Evolutionary conservation across 75 land plant species (phyloP), one percentile per base, ranked within the genome.

Genomic region (Sequoiadendron giganteum): DNA sequence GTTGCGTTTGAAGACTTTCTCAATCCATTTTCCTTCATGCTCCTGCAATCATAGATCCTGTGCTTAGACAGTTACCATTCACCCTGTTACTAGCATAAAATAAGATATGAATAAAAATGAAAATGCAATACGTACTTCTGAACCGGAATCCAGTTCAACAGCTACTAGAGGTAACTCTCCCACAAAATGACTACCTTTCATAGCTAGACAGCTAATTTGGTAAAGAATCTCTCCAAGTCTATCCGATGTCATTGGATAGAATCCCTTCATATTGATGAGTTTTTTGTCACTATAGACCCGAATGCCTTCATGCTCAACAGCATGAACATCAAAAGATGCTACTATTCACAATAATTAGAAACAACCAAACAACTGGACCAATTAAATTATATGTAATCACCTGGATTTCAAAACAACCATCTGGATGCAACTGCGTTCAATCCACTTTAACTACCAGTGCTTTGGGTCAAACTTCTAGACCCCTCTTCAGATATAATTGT

Each of bases 141-240:
- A 86, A 84, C 48, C 86, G 87, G 58, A 54, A 80, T 75, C 48
- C 16, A 19, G 10, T 43, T 10, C 16, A 54, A 72, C 61, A 55
- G 58, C 68, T 49, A 32, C 13, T 21, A 47, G 68, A 30, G 95
- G 95, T 80, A 95, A 55, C 91, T 96, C 98, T 82, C 98, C 98
- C 28, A 94, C 30, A 80, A 96, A 88, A 77, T 89, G 39, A 75
- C 92, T 88, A 32, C 91, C 94, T 77, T 96, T 94, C 92, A 91
- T 91, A 49, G 95, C 94, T 87, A 95, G 89, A 89, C 91, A 92
- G 87, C 95, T 86, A 42, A 94, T 88, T 19, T 76, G 7, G 8
- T 58, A 45, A 80, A 96, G 88, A 88, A 95, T 77, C 48, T 95
- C 94, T 86, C 90, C 87, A 89, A 96, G 90, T 68, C 90, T 89